Evolutionary conservation across 1,284 basidiomycete genomes (phyloP), one percentile per base, ranked within the genome.

Genomic region (Tilletia setariae): DNA sequence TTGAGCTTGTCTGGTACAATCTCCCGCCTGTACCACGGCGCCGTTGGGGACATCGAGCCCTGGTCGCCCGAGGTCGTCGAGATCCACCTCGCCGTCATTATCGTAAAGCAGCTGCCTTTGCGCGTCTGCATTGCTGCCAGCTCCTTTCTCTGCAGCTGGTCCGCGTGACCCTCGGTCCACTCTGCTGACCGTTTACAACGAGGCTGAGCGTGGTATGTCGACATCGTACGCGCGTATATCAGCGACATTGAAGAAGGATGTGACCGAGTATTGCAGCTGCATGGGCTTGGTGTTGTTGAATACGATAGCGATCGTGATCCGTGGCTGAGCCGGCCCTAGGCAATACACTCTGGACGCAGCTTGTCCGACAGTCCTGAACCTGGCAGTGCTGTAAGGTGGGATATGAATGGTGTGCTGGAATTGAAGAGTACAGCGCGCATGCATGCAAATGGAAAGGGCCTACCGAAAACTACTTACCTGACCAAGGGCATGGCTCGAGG

Each of bases 251-350:
- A 87, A 88, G 47, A 94, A 87, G 6, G 91, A 89, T 2, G 89
- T 88, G 44, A 94, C 83, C 19, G 88, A 89, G 82, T 94, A 97
- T 67, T 86, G 87, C 44, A 97, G 84, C 68, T 87, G 85, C 15
- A 87, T 86, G 0, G 92, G 89, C n/a, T 86, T 86, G 1, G 94
- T 94, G 83, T 96, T 95, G 86, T 96, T 97, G 81, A 97, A 87
- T 32, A 96, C 85, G 40, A 94, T 84, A 1, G 93, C 92, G 61
- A 94, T 84, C 63, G 91, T 85, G 59, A 90, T 86, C 51, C 85
- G 84, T 9, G 85, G 84, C 4, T 87, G 84, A 1, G 87, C 82
- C 0, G 88, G 69, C 8, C 75, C 85, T 19, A 94, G 84, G 76
- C 92, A 94, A 82, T 89, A 91, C 15, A 79, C 80, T 11, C 71